phyloP scores from a whole-genome alignment of 1,284 basidiomycete genomes.

The Taiwanofungus camphoratus region DNA sequence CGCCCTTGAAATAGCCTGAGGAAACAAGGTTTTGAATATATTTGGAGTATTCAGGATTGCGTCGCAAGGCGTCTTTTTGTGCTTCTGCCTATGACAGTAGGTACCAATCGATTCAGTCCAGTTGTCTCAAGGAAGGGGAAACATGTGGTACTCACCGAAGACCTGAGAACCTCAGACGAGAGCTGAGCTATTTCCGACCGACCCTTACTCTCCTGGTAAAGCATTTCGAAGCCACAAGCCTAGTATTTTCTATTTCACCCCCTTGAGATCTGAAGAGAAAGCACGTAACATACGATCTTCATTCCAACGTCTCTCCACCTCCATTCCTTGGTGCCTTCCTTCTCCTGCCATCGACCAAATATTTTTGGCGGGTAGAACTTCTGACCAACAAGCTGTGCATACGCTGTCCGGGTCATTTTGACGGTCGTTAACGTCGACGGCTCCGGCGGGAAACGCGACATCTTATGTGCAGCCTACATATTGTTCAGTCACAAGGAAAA shows the following conservation, averaged over 20 bases:
- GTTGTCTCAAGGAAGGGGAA: too few species aligned
- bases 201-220: conserved; percentile 77
- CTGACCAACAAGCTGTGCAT: conserved; percentile 88
- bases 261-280: too few species aligned
- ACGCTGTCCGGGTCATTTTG: conserved; percentile 82
- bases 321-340: conserved; percentile 58
- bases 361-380: conserved; percentile 88
- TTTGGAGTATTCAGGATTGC: conserved; percentile 56
- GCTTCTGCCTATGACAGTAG: conserved; percentile 43
- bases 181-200: conserved; percentile 34
- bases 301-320: conserved; percentile 82
- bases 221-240: conserved; percentile 94
- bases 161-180: conserved; percentile 33
- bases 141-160: conserved; percentile 40
- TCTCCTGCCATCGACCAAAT: conserved; percentile 74
- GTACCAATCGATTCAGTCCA: too few species aligned
- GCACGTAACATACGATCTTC: conserved; percentile 64
- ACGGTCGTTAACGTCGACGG: conserved; percentile 55
- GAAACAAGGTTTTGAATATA: conserved; percentile 64
- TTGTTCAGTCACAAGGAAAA: background rate
- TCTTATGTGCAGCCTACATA: conserved; percentile 74
- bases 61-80: conserved; percentile 57
- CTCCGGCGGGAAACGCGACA: conserved; percentile 82
- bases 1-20: conserved; percentile 70
- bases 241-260: too few species aligned